Conservation (phyloP, 371 early-diverging fungal species). For the Mucor circinelloides region DNA sequence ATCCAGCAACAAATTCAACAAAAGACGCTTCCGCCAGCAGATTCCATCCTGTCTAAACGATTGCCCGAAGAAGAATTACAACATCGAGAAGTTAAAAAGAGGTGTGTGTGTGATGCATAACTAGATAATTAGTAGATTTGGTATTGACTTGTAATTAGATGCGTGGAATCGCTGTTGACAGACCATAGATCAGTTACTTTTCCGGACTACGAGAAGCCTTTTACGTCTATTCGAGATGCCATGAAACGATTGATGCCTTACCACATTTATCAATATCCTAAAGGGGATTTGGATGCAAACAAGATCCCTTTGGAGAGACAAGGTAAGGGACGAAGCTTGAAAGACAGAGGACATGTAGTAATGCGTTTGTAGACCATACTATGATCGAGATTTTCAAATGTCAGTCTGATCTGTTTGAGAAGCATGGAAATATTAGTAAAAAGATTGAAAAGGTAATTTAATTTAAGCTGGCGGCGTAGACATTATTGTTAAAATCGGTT, state of each 20-base stretch:
- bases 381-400: conserved; percentile 48
- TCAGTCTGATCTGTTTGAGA: conserved; percentile 41
- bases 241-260: conserved; percentile 70
- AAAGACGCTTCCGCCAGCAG: conserved; percentile 14
- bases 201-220: conserved; percentile 64
- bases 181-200: conserved; percentile 55
- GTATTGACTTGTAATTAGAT: conserved; percentile 12
- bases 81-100: conserved; percentile 43
- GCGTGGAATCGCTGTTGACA: conserved; percentile 39
- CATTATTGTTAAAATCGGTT: not conserved
- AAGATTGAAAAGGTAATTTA: conserved; percentile 27
- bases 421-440: conserved; percentile 22
- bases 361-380: conserved; percentile 29
- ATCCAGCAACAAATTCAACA: not conserved
- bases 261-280: conserved; percentile 74
- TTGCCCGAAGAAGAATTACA: conserved; percentile 54
- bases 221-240: conserved; percentile 61
- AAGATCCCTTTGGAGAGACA: conserved; percentile 50
- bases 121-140: too few relatives aligned
- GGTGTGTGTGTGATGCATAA: conserved; percentile 32
- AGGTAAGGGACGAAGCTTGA: conserved; percentile 14
- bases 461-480: not conserved
- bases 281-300: conserved; percentile 60
- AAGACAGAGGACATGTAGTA: too few relatives aligned
- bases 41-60: conserved; percentile 43